A percentile compares a stretch with the other conserved stretches of the same genome.
Evolutionary conservation across 2,329 filamentous ascomycete genomes (phyloP).

Genomic region (Talaromyces rugulosus): DNA sequence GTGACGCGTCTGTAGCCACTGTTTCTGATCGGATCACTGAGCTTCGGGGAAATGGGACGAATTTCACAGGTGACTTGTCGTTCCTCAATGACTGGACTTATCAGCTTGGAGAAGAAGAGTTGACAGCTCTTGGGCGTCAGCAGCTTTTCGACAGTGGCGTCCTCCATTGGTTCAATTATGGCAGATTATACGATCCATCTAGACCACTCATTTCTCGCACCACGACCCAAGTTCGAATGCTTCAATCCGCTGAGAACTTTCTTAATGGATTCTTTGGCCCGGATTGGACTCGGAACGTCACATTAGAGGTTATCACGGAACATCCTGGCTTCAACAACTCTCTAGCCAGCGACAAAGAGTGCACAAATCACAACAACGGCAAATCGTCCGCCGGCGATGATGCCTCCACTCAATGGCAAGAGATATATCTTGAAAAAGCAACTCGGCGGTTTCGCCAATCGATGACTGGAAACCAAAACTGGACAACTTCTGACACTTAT

Average conservation of each 20-base stretch:
- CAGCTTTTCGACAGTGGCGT: conserved; percentile 69
- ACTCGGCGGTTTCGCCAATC: conserved; percentile 38
- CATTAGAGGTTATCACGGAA: conserved; percentile 68
- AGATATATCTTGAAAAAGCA: not conserved
- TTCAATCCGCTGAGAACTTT: conserved; percentile 73
- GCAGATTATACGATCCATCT: conserved; percentile 62
- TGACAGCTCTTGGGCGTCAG: conserved; percentile 68
- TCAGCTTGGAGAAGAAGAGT: conserved; percentile 64
- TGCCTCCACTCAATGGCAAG: too few relatives aligned
- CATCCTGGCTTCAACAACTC: conserved; percentile 63
- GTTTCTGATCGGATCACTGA: too few relatives aligned
- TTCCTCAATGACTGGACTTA: conserved; percentile 70
- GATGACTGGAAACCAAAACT: conserved; percentile 54
- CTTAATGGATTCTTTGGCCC: conserved; percentile 74
- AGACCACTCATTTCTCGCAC: conserved; percentile 66
- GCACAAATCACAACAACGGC: conserved; percentile 55
- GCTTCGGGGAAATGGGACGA: conserved; percentile 38
- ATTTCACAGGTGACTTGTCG: conserved; percentile 54
- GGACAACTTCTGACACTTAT: conserved; percentile 37
- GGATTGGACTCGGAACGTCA: conserved; percentile 67
- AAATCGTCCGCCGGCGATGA: not conserved
- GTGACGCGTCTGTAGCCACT: conserved; percentile 46
- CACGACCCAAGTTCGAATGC: conserved; percentile 73
- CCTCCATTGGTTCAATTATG: conserved; percentile 69
- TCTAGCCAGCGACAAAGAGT: conserved; percentile 63